These are phyloP conservation scores for Avena eriantha DNA, from an alignment of 176 grass and related monocot genomes.

Conservation along the genomic window DNA sequence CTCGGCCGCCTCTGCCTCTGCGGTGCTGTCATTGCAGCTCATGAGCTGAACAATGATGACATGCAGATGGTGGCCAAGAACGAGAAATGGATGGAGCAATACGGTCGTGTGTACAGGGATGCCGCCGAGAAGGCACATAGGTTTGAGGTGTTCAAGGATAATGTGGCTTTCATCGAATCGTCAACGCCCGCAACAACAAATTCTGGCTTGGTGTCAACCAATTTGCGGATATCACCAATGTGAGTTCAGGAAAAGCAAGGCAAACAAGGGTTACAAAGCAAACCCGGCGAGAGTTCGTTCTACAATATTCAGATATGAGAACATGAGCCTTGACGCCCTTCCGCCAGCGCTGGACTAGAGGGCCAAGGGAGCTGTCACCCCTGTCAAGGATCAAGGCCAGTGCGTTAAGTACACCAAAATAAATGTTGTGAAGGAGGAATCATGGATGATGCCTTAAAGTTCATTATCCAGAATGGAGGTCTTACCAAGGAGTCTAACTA, in stretches of 20 bases:
- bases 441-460: constrained; percentile 58
- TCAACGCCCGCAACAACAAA: neutral
- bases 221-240: constrained; percentile 9
- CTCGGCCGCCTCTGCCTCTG: neutral
- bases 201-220: neutral
- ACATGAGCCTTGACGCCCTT: neutral
- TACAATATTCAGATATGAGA: neutral
- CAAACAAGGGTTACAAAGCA: constrained; percentile 4
- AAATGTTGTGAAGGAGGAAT: constrained; percentile 54
- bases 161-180: neutral
- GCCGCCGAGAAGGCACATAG: neutral
- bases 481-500: constrained; percentile 37
- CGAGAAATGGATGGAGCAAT: neutral
- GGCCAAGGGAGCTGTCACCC: constrained; percentile 17
- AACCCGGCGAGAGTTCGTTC: neutral
- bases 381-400: constrained; percentile 32
- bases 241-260: neutral
- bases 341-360: constrained; percentile 9
- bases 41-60: neutral
- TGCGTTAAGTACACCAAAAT: constrained; percentile 16
- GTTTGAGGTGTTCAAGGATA: neutral
- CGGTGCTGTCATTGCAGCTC: neutral
- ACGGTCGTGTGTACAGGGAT: neutral
- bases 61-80: neutral
- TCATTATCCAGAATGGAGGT: constrained; percentile 30